These are phyloP conservation scores for Hypoxylon trugodes DNA, from an alignment of 495 filamentous ascomycete species.

Conservation along the genomic window DNA sequence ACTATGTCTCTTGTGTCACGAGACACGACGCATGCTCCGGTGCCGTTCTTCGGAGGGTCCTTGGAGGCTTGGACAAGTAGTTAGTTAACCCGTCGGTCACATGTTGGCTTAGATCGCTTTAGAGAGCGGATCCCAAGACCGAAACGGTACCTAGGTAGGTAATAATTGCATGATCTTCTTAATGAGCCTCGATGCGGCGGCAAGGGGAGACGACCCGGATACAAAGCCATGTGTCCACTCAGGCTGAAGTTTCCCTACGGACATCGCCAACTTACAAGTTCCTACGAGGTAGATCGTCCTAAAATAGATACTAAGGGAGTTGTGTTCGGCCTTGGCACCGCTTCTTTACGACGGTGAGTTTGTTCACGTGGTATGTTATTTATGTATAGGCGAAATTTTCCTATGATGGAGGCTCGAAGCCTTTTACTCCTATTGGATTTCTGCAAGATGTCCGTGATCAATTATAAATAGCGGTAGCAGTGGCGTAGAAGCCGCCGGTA, in stretches of 20 bases:
- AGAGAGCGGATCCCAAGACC: conserved; percentile 23
- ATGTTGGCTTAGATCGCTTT: conserved; percentile 29
- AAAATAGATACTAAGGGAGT: conserved; percentile 17
- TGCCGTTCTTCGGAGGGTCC: conserved; percentile 30
- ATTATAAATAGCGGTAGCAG: conserved; percentile 20
- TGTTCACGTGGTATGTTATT: conserved; percentile 38
- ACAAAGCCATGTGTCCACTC: conserved; percentile 22
- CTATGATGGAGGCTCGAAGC: conserved; percentile 28
- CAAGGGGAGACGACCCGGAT: conserved; percentile 15
- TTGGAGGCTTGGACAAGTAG: no score
- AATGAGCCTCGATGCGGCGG: conserved; percentile 34
- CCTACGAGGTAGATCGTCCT: conserved; percentile 22
- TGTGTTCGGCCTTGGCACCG: conserved; percentile 30
- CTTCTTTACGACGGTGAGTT: conserved; percentile 16
- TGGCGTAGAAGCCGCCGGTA: conserved; percentile 26
- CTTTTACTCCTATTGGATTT: conserved; percentile 24
- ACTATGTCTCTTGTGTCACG: conserved; percentile 35
- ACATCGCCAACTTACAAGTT: conserved; percentile 4
- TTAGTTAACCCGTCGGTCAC: conserved; percentile 34
- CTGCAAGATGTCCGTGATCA: conserved; percentile 19
- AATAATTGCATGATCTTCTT: conserved; percentile 35
- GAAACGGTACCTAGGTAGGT: no score
- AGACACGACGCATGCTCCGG: conserved; percentile 37
- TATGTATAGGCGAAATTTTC: conserved; percentile 26
- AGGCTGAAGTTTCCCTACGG: conserved; percentile 19